Conservation (phyloP, 768 basidiomycete genomes). For the Sporobolomyces roseus region DNA sequence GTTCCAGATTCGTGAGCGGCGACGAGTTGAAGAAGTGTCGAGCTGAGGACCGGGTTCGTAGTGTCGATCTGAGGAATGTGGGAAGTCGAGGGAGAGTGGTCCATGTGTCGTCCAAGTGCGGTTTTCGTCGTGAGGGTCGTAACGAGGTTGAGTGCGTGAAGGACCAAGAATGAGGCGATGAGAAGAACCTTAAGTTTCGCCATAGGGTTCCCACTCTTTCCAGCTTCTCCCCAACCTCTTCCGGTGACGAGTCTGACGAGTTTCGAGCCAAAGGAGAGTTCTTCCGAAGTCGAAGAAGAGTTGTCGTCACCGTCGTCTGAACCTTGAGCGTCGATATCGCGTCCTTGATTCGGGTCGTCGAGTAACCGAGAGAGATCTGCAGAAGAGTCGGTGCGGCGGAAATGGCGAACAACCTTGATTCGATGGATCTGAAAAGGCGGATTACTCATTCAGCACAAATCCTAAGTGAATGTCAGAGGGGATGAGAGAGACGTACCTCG, state of each 20-base stretch:
- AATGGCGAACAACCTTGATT: constrained; percentile 53
- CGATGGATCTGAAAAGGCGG: constrained; percentile 50
- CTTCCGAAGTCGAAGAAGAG: neutral
- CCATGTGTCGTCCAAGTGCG: constrained; percentile 55
- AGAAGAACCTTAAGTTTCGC: constrained; percentile 82
- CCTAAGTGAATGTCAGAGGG: neutral
- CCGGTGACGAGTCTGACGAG: constrained; percentile 40
- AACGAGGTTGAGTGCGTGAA: constrained; percentile 89
- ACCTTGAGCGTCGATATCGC: constrained; percentile 27
- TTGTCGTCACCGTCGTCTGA: constrained; percentile 29
- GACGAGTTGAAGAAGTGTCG: constrained; percentile 61
- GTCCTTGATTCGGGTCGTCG: constrained; percentile 39
- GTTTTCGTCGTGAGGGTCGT: constrained; percentile 78
- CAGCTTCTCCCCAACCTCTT: constrained; percentile 23
- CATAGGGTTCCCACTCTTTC: constrained; percentile 83
- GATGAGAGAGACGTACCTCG: constrained; percentile 58
- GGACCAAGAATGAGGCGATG: constrained; percentile 81
- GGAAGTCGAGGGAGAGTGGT: constrained; percentile 45
- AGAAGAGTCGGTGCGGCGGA: constrained; percentile 46
- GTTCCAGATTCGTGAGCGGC: constrained; percentile 47
- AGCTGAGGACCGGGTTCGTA: constrained; percentile 59
- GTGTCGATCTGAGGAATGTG: constrained; percentile 63
- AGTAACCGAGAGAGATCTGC: constrained; percentile 43
- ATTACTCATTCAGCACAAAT: neutral
- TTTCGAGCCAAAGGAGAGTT: constrained; percentile 34